phyloP scores from a whole-genome alignment of 768 basidiomycete species.

The Galerina sulciceps region DNA sequence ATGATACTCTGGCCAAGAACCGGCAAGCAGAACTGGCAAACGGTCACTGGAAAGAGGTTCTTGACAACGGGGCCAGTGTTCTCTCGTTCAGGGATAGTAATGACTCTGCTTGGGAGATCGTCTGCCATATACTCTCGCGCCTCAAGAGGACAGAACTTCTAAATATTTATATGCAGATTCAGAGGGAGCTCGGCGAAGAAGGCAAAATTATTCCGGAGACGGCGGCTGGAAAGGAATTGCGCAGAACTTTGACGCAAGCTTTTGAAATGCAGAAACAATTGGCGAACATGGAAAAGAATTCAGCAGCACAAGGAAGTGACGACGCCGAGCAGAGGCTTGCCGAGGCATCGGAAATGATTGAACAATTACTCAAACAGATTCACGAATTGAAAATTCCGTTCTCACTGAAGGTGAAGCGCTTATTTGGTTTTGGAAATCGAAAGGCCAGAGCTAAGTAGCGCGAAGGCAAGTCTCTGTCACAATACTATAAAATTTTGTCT shows the following conservation, averaged over 20 bases:
- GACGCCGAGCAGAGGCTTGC: no score
- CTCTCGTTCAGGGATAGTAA: background rate
- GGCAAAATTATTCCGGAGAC: slow-evolving; percentile 6
- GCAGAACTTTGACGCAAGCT: slow-evolving; percentile 14
- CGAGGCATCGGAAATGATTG: no score
- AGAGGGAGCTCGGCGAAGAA: slow-evolving; percentile 16
- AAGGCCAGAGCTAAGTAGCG: no score
- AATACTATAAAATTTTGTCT: no score
- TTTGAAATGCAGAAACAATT: slow-evolving; percentile 13
- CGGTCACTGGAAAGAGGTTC: slow-evolving; percentile 6
- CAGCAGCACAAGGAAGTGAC: background rate
- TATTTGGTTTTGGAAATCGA: no score
- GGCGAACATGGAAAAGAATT: background rate
- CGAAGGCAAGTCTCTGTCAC: no score
- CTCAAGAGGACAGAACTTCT: background rate
- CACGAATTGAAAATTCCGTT: no score
- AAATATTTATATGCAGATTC: slow-evolving; percentile 5
- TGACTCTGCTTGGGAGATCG: background rate
- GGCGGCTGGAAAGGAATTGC: slow-evolving; percentile 15
- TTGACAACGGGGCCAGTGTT: slow-evolving; percentile 3
- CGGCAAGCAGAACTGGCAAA: background rate
- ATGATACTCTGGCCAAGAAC: background rate
- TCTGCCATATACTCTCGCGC: background rate
- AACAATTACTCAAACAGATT: no score
- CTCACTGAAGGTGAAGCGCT: no score